phyloP scores from a whole-genome alignment of 768 basidiomycete genomes.

The Tulasnella sp. region DNA sequence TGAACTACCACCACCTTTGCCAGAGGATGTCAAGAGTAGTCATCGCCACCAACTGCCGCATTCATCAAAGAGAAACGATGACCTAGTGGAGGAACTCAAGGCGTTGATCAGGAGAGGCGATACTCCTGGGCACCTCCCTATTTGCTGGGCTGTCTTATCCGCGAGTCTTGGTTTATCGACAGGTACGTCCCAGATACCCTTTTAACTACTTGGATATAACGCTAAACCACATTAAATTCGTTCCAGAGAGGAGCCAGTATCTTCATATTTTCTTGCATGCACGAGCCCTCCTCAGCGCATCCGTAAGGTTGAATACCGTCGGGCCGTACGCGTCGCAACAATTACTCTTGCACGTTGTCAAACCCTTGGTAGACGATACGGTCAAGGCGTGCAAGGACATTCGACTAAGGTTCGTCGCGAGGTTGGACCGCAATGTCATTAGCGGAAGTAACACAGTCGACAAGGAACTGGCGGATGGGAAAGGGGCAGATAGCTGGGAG shows the following conservation, averaged over 20 bases:
- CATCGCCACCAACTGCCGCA: no score
- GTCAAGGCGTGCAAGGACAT: conserved; percentile 36
- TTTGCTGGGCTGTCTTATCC: conserved; percentile 84
- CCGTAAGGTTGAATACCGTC: conserved; percentile 81
- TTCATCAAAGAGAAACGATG: conserved; percentile 19
- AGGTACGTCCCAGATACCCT: conserved; percentile 40
- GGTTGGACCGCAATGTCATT: not conserved
- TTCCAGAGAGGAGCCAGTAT: conserved; percentile 78
- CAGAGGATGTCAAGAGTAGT: conserved; percentile 20
- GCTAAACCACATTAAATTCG: not conserved
- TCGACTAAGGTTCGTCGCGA: conserved; percentile 25
- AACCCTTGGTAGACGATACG: conserved; percentile 53
- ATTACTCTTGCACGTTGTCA: conserved; percentile 61
- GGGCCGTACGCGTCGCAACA: conserved; percentile 93
- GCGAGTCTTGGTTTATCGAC: conserved; percentile 61
- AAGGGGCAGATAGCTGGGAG: not conserved
- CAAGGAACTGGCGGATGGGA: not conserved
- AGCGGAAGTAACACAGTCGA: not conserved
- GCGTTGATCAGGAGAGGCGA: conserved; percentile 51
- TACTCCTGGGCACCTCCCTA: conserved; percentile 70
- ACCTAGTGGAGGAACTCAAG: conserved; percentile 60
- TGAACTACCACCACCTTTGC: conserved; percentile 19
- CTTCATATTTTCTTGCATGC: conserved; percentile 91
- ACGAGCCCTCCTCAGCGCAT: conserved; percentile 78
- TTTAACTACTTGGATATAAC: not conserved